Conservation (phyloP, 2,329 filamentous ascomycete genomes). For the Trichothecium roseum region DNA sequence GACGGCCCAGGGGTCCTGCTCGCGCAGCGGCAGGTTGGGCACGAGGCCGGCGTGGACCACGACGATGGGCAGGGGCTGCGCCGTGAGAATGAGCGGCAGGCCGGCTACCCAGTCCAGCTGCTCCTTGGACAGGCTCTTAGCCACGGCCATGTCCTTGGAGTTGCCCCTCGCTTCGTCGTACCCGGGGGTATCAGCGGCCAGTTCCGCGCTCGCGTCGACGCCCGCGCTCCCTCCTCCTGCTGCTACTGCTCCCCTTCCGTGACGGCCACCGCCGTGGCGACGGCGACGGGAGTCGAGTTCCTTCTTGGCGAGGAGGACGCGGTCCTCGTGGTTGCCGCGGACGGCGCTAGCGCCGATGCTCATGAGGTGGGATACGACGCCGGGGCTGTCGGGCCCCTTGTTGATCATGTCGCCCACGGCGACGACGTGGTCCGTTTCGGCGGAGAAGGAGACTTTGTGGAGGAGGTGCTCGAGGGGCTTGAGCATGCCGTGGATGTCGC, state of each 20-base stretch:
- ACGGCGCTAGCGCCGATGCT: conserved; percentile 67
- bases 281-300: conserved; percentile 9
- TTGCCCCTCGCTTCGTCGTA: conserved; percentile 21
- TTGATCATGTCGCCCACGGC: conserved; percentile 71
- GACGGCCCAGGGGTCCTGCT: conserved; percentile 66
- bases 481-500: conserved; percentile 87
- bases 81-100: conserved; percentile 68
- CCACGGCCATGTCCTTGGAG: conserved; percentile 38
- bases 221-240: no score
- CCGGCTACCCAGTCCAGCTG: conserved; percentile 60
- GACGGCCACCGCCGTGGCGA: no score
- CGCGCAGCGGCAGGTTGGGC: conserved; percentile 58
- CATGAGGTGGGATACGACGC: conserved; percentile 68
- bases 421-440: conserved; percentile 56
- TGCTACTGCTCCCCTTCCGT: no score
- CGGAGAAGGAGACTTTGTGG: conserved; percentile 51
- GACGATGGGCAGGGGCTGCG: conserved; percentile 54
- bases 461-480: conserved; percentile 57
- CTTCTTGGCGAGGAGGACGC: conserved; percentile 58
- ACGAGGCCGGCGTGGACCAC: conserved; percentile 82
- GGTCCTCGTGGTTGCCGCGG: conserved; percentile 88
- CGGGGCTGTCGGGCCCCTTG: conserved; percentile 76
- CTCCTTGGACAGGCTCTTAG: conserved; percentile 38
- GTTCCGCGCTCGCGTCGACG: conserved; percentile 15
- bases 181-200: conserved; percentile 11